Evolutionary conservation across 2,329 filamentous ascomycete genomes (phyloP), one percentile per base, ranked within the genome.

Genomic region (Epichloe bromicola): DNA sequence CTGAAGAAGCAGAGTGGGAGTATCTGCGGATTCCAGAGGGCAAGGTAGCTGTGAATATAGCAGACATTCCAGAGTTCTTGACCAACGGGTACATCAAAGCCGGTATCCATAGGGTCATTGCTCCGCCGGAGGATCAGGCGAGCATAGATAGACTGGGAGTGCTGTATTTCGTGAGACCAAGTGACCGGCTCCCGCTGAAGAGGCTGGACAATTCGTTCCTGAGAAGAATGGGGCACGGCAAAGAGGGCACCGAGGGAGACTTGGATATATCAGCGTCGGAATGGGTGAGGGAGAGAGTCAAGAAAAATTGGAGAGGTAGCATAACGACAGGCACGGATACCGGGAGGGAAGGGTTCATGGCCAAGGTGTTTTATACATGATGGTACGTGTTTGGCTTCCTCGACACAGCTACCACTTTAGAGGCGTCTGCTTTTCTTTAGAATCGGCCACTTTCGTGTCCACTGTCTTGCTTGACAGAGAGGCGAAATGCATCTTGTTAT

Each of bases 291-390:
- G 34, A 12, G 11, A 44, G 46, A 23, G 50, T 52, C 7, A 49
- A 36, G 40, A 45, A 51, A 37, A 52, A 49, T 37, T 46, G 50
- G 50, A 17, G 43, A 12, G 50, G 46, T 17, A 36, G 34, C 19
- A 15, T 49, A 15, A 19, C 19, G 12, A 14, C 41, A 20, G 45
- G 46, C 20, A 23, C 11, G 26, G 46, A 46, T 26, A 12, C 46
- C 14, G n/a, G 36, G 8, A 10, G 17, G 19, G 46, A 52, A 26
- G 51, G 46, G 11, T 52, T 52, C 34, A 8, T 46, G 41, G 23
- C 51, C 41, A 49, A 52, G 46, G 51, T 49, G 30, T 49, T 52
- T 49, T 49, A 49, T 45, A 6, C 46, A n/a, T 48, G 45, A 48
- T 30, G 30, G 30, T 30, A 30, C n/a, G 30, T 30, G 30, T 30